Percentiles rank a stretch among this genome's conserved stretches.
Conservation (phyloP, 2,329 filamentous ascomycete species). For the Monilinia aucupariae region DNA sequence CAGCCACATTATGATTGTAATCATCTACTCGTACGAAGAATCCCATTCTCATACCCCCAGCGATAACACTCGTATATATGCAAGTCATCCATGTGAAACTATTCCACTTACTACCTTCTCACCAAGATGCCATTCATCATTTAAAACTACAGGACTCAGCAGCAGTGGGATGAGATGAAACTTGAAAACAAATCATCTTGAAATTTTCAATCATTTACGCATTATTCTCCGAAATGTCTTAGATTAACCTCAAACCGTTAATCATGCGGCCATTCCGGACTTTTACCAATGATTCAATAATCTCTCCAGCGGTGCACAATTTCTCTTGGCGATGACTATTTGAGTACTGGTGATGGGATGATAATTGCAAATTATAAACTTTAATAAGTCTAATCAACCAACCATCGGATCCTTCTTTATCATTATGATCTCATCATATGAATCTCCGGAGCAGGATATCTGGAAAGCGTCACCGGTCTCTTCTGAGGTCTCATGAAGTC, state of each 20-base stretch:
- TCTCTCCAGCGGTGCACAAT: background rate
- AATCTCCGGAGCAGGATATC: too few species aligned
- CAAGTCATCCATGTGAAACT: too few species aligned
- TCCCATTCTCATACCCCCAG: too few species aligned
- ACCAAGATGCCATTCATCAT: too few species aligned
- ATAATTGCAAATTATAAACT: too few species aligned
- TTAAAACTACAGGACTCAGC: too few species aligned
- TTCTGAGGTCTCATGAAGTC: conserved; percentile 8
- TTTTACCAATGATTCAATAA: conserved; percentile 1
- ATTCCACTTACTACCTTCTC: too few species aligned
- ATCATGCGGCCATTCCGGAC: conserved; percentile 15
- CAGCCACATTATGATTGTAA: too few species aligned
- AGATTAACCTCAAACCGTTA: background rate
- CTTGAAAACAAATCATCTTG: background rate
- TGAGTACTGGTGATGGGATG: too few species aligned
- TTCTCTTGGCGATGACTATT: conserved; percentile 2
- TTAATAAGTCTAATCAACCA: too few species aligned
- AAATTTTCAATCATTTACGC: conserved; percentile 4
- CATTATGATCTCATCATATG: conserved; percentile 1
- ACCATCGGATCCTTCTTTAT: background rate
- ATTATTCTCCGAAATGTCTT: conserved; percentile 12
- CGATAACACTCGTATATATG: too few species aligned
- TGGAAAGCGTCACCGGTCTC: conserved; percentile 13
- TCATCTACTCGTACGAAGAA: too few species aligned
- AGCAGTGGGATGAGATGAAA: conserved; percentile 9